phyloP scores from a whole-genome alignment of 2,329 filamentous ascomycete species.

The Microsporum audouinii region DNA sequence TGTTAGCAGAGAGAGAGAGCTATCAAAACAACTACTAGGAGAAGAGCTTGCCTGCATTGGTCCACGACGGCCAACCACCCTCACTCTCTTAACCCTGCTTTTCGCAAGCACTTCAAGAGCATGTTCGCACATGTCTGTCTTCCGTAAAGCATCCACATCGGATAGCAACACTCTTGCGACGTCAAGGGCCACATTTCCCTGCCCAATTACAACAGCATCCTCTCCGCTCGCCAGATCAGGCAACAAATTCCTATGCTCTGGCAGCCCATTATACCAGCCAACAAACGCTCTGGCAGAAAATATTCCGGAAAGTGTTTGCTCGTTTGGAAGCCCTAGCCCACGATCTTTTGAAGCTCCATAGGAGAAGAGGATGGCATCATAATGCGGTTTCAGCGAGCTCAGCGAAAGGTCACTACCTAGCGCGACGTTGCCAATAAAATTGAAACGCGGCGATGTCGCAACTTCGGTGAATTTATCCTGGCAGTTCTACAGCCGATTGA shows the following conservation, averaged over 20 bases:
- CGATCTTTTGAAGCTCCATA: constrained; percentile 85
- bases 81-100: constrained; percentile 67
- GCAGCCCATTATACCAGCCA: constrained; percentile 95
- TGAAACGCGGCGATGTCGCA: constrained; percentile 68
- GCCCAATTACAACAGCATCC: constrained; percentile 77
- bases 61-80: constrained; percentile 78
- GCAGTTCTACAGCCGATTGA: constrained; percentile 56
- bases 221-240: constrained; percentile 65
- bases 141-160: constrained; percentile 58
- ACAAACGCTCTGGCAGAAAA: constrained; percentile 88
- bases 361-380: constrained; percentile 83
- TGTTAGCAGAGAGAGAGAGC: background rate
- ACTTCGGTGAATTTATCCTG: constrained; percentile 88
- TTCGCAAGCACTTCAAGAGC: constrained; percentile 61
- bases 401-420: constrained; percentile 63
- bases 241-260: constrained; percentile 61
- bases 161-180: constrained; percentile 79
- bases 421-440: constrained; percentile 79
- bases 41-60: constrained; percentile 59
- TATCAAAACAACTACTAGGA: background rate
- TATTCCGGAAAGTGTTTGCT: constrained; percentile 57
- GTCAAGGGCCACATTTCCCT: constrained; percentile 92
- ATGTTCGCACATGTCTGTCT: constrained; percentile 80
- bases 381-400: constrained; percentile 60
- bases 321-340: constrained; percentile 66